phyloP scores from a whole-genome alignment of 1,284 basidiomycete genomes.

The Polyporus tsugae region DNA sequence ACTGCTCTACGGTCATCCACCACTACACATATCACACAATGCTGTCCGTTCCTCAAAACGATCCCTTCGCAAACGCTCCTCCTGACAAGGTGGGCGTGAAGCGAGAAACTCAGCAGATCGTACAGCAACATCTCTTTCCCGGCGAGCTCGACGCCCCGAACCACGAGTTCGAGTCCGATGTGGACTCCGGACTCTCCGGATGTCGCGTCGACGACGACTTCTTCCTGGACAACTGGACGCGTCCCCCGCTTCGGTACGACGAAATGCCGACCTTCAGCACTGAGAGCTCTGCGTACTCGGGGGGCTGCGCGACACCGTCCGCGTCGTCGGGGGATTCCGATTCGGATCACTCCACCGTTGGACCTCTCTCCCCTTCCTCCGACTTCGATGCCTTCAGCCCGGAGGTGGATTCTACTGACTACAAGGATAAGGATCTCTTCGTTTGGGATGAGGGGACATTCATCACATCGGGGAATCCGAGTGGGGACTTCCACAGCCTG shows the following conservation, averaged over 20 bases:
- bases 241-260: background rate
- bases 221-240: background rate
- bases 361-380: background rate
- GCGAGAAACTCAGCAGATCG: constrained; percentile 16
- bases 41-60: background rate
- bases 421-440: background rate
- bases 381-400: background rate
- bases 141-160: background rate
- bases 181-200: background rate
- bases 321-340: background rate
- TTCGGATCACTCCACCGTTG: background rate
- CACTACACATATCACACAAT: background rate
- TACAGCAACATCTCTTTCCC: background rate
- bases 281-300: background rate
- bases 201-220: background rate
- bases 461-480: background rate
- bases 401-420: background rate
- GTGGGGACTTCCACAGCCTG: background rate
- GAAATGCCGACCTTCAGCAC: background rate
- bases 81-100: background rate
- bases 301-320: background rate
- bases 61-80: background rate
- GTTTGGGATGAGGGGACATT: background rate
- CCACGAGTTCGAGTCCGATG: background rate
- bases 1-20: too few relatives aligned